Conservation (phyloP, 192 early-diverging fungal genomes). For the Rhizoclosmatium sp. region DNA sequence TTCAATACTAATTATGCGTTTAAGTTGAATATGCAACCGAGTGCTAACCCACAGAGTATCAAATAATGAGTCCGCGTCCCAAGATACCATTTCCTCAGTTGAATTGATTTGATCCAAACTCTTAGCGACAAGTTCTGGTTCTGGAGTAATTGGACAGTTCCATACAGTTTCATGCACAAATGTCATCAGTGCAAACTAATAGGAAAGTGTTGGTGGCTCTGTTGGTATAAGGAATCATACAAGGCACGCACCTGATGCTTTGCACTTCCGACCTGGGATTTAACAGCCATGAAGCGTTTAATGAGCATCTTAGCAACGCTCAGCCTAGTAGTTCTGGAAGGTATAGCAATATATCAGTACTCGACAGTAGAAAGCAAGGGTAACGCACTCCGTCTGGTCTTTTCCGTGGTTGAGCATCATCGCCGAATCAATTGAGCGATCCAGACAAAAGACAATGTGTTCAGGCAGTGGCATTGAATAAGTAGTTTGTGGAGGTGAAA, state of each 20-base stretch:
- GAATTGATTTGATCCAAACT: background rate
- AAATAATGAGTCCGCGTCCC: constrained; percentile 16
- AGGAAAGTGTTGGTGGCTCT: constrained; percentile 1
- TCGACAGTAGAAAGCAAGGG: too few relatives aligned
- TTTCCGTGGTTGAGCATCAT: background rate
- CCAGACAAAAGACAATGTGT: constrained; percentile 31
- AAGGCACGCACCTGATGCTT: background rate
- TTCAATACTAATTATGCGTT: background rate
- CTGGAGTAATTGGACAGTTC: constrained; percentile 15
- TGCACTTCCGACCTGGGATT: constrained; percentile 5
- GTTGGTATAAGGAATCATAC: background rate
- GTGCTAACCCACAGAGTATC: constrained; percentile 16
- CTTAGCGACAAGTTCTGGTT: constrained; percentile 28
- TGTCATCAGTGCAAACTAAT: constrained; percentile 33
- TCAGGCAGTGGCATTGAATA: constrained; percentile 3
- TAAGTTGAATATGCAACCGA: background rate
- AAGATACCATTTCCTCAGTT: background rate
- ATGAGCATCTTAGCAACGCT: constrained; percentile 30
- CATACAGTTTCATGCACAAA: constrained; percentile 28
- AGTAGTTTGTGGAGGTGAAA: background rate
- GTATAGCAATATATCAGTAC: too few relatives aligned
- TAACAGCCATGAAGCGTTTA: constrained; percentile 36
- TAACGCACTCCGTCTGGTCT: too few relatives aligned
- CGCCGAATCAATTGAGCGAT: constrained; percentile 5
- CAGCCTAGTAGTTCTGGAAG: constrained; percentile 10